These are phyloP conservation scores for Gracilaria gracilis DNA, from an alignment of 23 red algal genomes.

Conservation along the genomic window DNA sequence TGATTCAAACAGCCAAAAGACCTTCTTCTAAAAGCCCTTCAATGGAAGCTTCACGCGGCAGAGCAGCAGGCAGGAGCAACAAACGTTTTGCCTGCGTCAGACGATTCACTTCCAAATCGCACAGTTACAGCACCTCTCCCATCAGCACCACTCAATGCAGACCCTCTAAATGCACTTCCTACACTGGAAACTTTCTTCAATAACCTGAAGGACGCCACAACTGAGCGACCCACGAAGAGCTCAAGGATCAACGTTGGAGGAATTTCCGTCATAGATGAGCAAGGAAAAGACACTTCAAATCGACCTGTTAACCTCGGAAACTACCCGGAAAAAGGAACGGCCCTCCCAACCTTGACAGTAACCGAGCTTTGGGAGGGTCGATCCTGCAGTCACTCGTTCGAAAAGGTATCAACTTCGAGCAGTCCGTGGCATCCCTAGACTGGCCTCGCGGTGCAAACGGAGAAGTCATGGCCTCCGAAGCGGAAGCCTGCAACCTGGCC, in stretches of 20 bases:
- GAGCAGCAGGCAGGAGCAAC: background rate
- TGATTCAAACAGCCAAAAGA: background rate
- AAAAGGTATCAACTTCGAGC: background rate
- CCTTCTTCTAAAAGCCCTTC: background rate
- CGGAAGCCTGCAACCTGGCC: background rate
- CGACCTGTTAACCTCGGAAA: background rate
- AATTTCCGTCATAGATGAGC: background rate
- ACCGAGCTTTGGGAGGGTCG: background rate
- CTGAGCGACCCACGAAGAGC: background rate
- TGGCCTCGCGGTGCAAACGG: background rate
- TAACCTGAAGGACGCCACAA: background rate
- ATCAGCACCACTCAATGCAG: background rate
- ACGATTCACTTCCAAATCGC: too few relatives aligned
- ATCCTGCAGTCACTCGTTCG: background rate
- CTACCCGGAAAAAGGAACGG: background rate
- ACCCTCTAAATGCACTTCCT: background rate
- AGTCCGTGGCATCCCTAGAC: background rate
- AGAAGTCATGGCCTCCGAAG: background rate
- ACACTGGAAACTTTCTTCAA: background rate
- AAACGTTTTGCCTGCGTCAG: background rate
- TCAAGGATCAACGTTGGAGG: background rate
- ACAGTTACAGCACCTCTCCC: background rate
- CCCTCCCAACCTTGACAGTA: constrained; percentile 1
- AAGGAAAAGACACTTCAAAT: background rate
- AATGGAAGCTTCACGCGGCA: background rate